Conservation (phyloP, 441 rosid genomes). For the Aquilaria agallochum region DNA sequence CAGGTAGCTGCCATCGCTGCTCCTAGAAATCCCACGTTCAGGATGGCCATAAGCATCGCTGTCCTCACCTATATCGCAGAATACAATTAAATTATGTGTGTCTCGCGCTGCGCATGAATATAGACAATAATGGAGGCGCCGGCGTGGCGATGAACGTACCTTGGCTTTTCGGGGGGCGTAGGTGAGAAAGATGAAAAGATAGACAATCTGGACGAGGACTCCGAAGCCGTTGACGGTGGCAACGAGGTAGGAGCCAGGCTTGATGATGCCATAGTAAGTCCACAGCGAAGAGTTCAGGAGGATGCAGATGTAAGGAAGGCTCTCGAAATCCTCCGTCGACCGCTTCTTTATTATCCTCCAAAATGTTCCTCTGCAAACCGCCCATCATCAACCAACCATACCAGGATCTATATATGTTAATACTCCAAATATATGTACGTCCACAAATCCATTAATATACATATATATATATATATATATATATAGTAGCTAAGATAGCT, state of each 20-base stretch:
- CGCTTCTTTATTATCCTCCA: conserved; percentile 40
- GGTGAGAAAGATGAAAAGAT: conserved; percentile 45
- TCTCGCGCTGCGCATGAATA: conserved; percentile 3
- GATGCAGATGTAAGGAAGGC: conserved; percentile 76
- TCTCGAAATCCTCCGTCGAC: conserved; percentile 73
- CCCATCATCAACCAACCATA: background rate
- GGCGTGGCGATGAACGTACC: conserved; percentile 23
- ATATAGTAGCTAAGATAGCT: background rate
- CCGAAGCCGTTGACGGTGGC: conserved; percentile 81
- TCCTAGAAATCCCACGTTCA: conserved; percentile 50
- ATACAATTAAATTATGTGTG: background rate
- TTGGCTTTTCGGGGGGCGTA: conserved; percentile 45
- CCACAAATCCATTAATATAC: too few species aligned
- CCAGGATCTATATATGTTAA: too few species aligned
- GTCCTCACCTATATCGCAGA: conserved; percentile 43
- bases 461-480: background rate
- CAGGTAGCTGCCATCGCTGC: conserved; percentile 44
- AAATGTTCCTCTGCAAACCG: conserved; percentile 47
- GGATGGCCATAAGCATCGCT: conserved; percentile 33
- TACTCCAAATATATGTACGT: too few species aligned
- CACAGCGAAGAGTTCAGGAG: conserved; percentile 56
- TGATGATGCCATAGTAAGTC: conserved; percentile 78
- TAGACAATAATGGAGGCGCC: background rate
- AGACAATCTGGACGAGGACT: conserved; percentile 43
- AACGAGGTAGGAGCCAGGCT: conserved; percentile 57